Evolutionary conservation across 108 stramenopile species (phyloP).

Genomic region (Phaeodactylum tricornutum): DNA sequence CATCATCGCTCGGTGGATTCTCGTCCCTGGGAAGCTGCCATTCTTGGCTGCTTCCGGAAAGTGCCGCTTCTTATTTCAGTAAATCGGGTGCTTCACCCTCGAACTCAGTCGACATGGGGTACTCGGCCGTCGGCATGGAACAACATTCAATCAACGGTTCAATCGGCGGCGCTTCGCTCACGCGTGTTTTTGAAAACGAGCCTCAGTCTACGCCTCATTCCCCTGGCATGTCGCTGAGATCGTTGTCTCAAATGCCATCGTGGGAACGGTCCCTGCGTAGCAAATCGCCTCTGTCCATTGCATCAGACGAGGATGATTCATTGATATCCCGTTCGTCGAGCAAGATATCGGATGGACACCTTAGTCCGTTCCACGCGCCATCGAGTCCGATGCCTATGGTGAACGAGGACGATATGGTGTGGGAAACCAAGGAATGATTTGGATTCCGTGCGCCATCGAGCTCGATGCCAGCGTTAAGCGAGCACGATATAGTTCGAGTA

Average conservation of each 20-base stretch:
- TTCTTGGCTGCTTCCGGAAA: conserved; percentile 5
- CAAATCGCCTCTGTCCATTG: conserved; percentile 4
- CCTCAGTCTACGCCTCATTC: background rate
- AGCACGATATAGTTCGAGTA: no score
- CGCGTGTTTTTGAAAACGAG: conserved; percentile 7
- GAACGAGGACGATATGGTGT: no score
- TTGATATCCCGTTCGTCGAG: conserved; percentile 5
- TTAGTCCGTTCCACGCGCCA: no score
- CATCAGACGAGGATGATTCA: conserved; percentile 8
- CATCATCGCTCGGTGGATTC: conserved; percentile 1
- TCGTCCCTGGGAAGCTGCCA: conserved; percentile 12
- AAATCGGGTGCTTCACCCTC: background rate
- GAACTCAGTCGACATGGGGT: background rate
- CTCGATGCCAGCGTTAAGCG: no score
- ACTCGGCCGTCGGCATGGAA: conserved; percentile 1
- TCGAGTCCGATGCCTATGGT: no score
- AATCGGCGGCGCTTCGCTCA: conserved; percentile 8
- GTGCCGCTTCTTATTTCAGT: conserved; percentile 4
- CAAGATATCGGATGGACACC: background rate
- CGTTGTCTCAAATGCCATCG: conserved; percentile 2
- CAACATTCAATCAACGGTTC: conserved; percentile 2
- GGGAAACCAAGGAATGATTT: no score
- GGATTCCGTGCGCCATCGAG: no score
- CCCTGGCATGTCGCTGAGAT: background rate
- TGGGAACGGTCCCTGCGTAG: conserved; percentile 10